Base-by-base conservation (phyloP, 106 monocot genomes). In the Gastrodia elata region DNA sequence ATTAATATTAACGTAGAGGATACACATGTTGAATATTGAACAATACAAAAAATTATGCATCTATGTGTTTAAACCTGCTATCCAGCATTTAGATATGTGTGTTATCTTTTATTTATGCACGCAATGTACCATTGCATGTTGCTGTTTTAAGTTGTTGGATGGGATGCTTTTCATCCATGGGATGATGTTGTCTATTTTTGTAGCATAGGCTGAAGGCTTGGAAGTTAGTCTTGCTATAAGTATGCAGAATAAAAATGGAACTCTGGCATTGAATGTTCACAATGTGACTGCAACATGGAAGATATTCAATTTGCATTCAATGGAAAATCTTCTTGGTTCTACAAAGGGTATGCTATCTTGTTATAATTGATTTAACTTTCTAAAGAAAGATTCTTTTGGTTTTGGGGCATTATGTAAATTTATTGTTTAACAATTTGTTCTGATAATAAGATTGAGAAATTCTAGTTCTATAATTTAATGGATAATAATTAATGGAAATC, bases 281-380 rank as follows among this genome's bases (percentile, higher is more conserved):
- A 98, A 79, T 81, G 81, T 73, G 86, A 85, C 22, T 98, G 98
- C 74, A 78, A 85, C 72, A 76, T 98, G 81, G 43, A 91, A 68
- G 84, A 91, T 68, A 80, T 93, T 55, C 39, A 75, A 33, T 88
- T 98, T 65, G 81, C 68, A 38, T 77, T 98, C 73, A 77, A 88
- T 70, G 98, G 98, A 48, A 91, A 91, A 85, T 90, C 91, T 70
- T 93, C 98, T 79, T 98, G 98, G 98, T 86, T 98, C 73, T 98
- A 98, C 81, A 90, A 98, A 91, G 98, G 93, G 98, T 98, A 91
- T 68, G 83, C 41, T 13, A 69, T 69, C 40, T 69, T 24, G 69
- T 69, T 20, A 40, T 38, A 68, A 2, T 8, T 73, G 34, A 10
- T 13, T 37, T 33, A 48, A 3, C 48, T 11, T 9, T 56, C 34